These are phyloP conservation scores for Pilasporangium apinafurcum DNA, from an alignment of 352 stramenopile genomes.

Conservation along the genomic window DNA sequence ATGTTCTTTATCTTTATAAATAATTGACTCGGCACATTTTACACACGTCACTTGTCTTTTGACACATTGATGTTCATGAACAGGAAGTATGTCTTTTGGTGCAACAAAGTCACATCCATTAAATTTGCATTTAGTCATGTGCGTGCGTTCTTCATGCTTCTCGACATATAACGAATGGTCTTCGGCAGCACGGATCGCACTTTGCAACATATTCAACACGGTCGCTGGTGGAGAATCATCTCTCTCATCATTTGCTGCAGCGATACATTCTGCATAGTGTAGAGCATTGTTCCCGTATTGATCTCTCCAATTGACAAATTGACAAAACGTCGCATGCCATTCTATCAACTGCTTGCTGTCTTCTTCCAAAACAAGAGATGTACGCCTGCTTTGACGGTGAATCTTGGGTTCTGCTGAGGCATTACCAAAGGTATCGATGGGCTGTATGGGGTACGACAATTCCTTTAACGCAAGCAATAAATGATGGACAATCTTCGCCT, in stretches of 20 bases:
- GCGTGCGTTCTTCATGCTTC: constrained; percentile 35
- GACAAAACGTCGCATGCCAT: constrained; percentile 56
- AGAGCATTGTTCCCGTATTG: constrained; percentile 22
- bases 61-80: constrained; percentile 55
- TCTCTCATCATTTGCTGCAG: background rate
- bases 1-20: constrained; percentile 23
- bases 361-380: background rate
- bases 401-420: constrained; percentile 8
- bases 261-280: constrained; percentile 15
- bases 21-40: constrained; percentile 22
- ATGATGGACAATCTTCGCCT: constrained; percentile 45
- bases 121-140: constrained; percentile 26
- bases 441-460: constrained; percentile 18
- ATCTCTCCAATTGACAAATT: constrained; percentile 26
- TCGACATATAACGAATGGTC: constrained; percentile 49
- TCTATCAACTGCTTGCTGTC: constrained; percentile 24
- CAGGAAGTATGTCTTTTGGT: constrained; percentile 42
- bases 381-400: constrained; percentile 11
- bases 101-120: constrained; percentile 40
- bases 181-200: constrained; percentile 24
- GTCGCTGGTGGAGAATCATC: background rate
- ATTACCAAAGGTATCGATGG: constrained; percentile 11
- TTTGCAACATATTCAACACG: constrained; percentile 33
- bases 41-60: constrained; percentile 53
- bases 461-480: constrained; percentile 39